phyloP scores from a whole-genome alignment of 768 basidiomycete genomes.

The Mycena olivaceomarginata region DNA sequence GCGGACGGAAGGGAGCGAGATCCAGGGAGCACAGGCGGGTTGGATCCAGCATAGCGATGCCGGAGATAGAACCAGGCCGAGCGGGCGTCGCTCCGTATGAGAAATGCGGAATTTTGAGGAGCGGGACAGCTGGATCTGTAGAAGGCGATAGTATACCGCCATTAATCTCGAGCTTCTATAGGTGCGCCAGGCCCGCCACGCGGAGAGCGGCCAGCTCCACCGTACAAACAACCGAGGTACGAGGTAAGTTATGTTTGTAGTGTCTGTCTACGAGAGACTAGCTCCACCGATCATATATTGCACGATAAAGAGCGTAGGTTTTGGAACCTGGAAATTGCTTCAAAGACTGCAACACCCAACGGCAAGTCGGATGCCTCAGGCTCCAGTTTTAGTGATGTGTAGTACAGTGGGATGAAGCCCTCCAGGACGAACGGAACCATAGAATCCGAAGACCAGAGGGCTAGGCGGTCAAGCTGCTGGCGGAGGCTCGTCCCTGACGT shows the following conservation, averaged over 20 bases:
- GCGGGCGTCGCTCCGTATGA: background rate
- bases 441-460: conserved; percentile 11
- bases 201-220: background rate
- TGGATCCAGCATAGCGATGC: conserved; percentile 14
- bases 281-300: background rate
- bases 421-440: conserved; percentile 6
- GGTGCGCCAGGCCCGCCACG: background rate
- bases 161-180: background rate
- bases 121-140: too few species aligned
- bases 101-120: background rate
- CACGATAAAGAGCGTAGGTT: background rate
- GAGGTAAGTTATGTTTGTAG: too few species aligned
- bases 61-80: background rate
- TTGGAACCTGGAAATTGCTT: conserved; percentile 11
- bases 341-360: background rate
- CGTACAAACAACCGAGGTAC: too few species aligned
- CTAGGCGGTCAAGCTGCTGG: background rate
- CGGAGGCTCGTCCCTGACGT: background rate
- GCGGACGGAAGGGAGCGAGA: background rate
- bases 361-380: background rate
- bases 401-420: background rate
- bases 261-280: too few species aligned
- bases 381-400: background rate
- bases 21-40: background rate
- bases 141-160: background rate